A percentile compares a stretch with the other conserved stretches of the same genome.
Conservation (phyloP, 176 grass and related monocot species). For the Ensete glaucum region DNA sequence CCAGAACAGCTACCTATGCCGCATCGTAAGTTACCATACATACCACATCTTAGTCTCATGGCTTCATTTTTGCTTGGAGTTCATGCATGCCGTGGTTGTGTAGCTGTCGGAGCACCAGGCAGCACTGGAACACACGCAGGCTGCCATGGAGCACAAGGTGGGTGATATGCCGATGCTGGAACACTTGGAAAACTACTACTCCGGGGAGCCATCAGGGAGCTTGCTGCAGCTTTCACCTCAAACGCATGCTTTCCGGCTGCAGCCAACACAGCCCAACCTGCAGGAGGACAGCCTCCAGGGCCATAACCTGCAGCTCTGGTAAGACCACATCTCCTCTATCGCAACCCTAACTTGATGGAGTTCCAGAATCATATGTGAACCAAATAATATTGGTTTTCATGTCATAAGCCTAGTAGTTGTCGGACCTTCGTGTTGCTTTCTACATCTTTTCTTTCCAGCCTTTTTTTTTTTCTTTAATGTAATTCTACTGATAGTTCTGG, state of each 20-base stretch:
- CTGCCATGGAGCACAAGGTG: conserved; percentile 21
- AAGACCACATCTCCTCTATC: neutral
- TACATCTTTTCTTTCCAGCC: no score
- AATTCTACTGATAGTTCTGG: no score
- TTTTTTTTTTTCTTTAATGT: no score
- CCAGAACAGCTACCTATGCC: conserved; percentile 54
- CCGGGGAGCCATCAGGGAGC: conserved; percentile 36
- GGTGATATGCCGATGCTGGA: conserved; percentile 39
- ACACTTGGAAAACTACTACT: conserved; percentile 25
- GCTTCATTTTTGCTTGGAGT: no score
- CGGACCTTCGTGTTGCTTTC: no score
- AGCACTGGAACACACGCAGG: conserved; percentile 27
- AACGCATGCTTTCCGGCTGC: conserved; percentile 51
- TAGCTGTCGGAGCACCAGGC: conserved; percentile 47
- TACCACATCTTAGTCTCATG: no score
- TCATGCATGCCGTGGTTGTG: no score
- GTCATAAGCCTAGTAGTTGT: no score
- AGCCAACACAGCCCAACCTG: conserved; percentile 82
- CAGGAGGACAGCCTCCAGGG: conserved; percentile 54
- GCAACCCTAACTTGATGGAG: no score
- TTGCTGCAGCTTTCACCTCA: conserved; percentile 58
- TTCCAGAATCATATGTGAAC: no score
- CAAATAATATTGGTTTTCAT: no score
- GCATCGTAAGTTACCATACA: conserved; percentile 31
- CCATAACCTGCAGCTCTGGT: conserved; percentile 79